Conservation (phyloP, 176 grass and related monocot genomes). For the Cymbopogon citratus region DNA sequence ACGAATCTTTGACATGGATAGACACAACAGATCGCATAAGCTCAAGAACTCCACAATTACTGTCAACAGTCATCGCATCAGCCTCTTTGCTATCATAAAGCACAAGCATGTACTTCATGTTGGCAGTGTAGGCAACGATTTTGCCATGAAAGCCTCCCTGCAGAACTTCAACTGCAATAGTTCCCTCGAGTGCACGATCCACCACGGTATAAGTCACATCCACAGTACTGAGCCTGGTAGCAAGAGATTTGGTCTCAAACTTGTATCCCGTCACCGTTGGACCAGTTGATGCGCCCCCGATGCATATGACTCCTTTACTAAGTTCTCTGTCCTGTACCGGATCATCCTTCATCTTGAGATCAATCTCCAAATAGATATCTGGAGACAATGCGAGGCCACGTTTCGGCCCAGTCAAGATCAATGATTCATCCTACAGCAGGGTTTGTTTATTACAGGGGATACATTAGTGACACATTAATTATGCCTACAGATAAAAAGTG, state of each 20-base stretch:
- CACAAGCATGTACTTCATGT: too few relatives aligned
- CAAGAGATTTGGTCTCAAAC: background rate
- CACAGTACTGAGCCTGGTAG: conserved; percentile 1
- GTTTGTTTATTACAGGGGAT: background rate
- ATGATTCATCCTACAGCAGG: background rate
- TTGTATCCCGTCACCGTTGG: background rate
- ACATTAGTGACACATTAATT: background rate
- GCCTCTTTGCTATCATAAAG: too few relatives aligned
- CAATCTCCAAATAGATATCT: background rate
- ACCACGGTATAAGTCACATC: too few relatives aligned
- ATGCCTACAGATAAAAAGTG: background rate
- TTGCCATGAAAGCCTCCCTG: too few relatives aligned
- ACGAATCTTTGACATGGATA: too few relatives aligned
- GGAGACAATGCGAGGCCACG: background rate
- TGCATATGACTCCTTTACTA: background rate
- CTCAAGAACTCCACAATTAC: too few relatives aligned
- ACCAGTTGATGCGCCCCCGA: background rate
- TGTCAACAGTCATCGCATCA: too few relatives aligned
- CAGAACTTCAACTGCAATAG: too few relatives aligned
- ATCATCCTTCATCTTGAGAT: conserved; percentile 14
- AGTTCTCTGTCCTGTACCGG: background rate
- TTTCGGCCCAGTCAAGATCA: conserved; percentile 10
- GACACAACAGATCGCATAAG: too few relatives aligned
- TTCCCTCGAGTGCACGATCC: too few relatives aligned
- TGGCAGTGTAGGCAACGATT: too few relatives aligned